Conservation (phyloP, 1,139 yeast species). For the Sugiyamaella grinbergsii region DNA sequence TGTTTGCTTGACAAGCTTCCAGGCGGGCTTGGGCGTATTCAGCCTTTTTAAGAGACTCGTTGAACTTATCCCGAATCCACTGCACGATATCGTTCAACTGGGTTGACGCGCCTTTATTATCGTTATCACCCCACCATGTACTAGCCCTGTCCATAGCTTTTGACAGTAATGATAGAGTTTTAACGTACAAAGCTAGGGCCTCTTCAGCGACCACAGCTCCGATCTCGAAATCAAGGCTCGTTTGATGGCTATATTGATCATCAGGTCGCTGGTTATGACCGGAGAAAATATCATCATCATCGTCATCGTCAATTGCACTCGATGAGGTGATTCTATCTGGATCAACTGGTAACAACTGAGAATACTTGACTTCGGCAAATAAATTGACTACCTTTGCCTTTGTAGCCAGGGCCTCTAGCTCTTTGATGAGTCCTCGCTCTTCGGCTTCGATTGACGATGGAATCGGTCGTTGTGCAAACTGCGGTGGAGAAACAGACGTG, state of each 20-base stretch:
- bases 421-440: conserved; percentile 48
- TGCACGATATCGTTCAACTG: conserved; percentile 81
- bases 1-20: neutral
- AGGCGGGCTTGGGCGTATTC: conserved; percentile 61
- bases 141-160: conserved; percentile 84
- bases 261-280: neutral
- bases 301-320: conserved; percentile 40
- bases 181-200: conserved; percentile 81
- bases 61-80: conserved; percentile 88
- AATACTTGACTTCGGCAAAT: conserved; percentile 86
- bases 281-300: conserved; percentile 52
- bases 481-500: conserved; percentile 44
- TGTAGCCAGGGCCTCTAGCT: conserved; percentile 76
- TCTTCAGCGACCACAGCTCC: conserved; percentile 72
- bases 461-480: conserved; percentile 28
- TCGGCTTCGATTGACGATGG: conserved; percentile 32
- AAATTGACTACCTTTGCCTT: conserved; percentile 86
- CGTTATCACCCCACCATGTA: conserved; percentile 77
- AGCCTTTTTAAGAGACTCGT: conserved; percentile 86
- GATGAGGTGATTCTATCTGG: conserved; percentile 39
- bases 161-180: conserved; percentile 77
- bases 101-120: conserved; percentile 44
- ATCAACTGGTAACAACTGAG: conserved; percentile 21
- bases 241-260: neutral
- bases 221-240: conserved; percentile 48